phyloP scores from a whole-genome alignment of 345 rosid species.

The Geranium brycei region DNA sequence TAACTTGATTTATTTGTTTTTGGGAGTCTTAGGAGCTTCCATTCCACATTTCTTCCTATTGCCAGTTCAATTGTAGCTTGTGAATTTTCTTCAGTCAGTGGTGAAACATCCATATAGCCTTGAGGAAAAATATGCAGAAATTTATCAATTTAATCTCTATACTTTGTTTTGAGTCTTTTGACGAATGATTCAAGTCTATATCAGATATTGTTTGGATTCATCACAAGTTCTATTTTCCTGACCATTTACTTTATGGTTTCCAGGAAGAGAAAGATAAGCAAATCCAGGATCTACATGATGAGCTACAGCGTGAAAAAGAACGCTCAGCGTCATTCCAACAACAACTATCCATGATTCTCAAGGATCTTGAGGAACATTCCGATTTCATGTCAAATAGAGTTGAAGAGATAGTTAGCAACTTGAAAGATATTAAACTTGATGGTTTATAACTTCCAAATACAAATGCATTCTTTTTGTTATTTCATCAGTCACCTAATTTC shows the following conservation, averaged over 20 bases:
- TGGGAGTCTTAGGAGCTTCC: neutral
- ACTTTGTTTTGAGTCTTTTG: too few species aligned
- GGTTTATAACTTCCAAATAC: constrained; percentile 1
- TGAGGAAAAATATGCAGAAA: too few species aligned
- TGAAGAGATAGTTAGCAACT: constrained; percentile 20
- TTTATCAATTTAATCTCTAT: too few species aligned
- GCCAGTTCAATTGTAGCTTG: neutral
- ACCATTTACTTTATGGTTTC: neutral
- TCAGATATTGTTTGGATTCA: too few species aligned
- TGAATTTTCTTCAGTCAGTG: too few species aligned
- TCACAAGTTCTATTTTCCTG: too few species aligned
- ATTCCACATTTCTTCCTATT: too few species aligned
- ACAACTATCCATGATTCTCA: constrained; percentile 17
- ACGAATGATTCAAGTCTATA: too few species aligned
- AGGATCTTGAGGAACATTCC: constrained; percentile 26
- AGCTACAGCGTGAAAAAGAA: constrained; percentile 22
- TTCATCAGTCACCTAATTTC: too few species aligned
- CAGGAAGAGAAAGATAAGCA: constrained; percentile 32
- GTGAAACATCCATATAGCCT: too few species aligned
- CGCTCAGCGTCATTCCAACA: constrained; percentile 16
- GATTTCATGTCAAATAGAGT: constrained; percentile 25
- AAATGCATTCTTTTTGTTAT: too few species aligned
- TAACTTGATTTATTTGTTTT: neutral
- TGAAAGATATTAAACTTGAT: constrained; percentile 25
- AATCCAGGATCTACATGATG: constrained; percentile 22